phyloP scores from a whole-genome alignment of 2,329 filamentous ascomycete genomes.

The Aspergillus tubingensis region DNA sequence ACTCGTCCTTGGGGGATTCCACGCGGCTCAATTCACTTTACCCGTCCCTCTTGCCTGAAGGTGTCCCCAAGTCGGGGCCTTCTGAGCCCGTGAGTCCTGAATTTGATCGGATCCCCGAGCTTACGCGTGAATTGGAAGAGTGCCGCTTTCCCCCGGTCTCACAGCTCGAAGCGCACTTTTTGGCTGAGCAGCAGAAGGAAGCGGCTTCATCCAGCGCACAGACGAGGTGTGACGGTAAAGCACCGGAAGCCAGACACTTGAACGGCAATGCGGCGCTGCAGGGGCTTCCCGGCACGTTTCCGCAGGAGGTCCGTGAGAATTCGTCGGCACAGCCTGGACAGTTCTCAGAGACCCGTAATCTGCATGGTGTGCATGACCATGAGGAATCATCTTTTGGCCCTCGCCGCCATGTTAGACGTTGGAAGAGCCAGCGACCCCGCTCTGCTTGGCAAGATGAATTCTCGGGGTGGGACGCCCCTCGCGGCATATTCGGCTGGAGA shows the following conservation, averaged over 20 bases:
- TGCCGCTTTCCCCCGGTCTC: conserved; percentile 40
- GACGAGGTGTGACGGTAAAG: not conserved
- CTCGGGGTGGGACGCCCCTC: not conserved
- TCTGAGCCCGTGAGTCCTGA: not conserved
- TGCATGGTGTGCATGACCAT: not conserved
- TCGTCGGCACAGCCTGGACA: not conserved
- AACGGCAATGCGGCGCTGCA: not conserved
- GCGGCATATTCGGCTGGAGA: not conserved
- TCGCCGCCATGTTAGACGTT: not conserved
- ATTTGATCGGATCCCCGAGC: conserved; percentile 20
- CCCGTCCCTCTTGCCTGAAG: conserved; percentile 35
- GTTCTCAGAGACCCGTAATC: not conserved
- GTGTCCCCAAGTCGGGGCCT: conserved; percentile 5
- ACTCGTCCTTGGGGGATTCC: conserved; percentile 8
- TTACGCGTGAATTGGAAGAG: conserved; percentile 28
- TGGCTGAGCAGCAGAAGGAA: conserved; percentile 25
- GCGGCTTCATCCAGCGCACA: conserved; percentile 5
- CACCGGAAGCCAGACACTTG: not conserved
- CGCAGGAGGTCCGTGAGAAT: conserved; percentile 12
- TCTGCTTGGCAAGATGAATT: not conserved
- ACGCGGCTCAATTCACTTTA: conserved; percentile 29
- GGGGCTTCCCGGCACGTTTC: conserved; percentile 16
- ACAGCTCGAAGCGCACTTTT: conserved; percentile 39
- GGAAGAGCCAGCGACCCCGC: conserved; percentile 7
- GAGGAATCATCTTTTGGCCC: not conserved